Conservation (phyloP, 2,329 filamentous ascomycete species). For the Ploettnerulaceae sp. region DNA sequence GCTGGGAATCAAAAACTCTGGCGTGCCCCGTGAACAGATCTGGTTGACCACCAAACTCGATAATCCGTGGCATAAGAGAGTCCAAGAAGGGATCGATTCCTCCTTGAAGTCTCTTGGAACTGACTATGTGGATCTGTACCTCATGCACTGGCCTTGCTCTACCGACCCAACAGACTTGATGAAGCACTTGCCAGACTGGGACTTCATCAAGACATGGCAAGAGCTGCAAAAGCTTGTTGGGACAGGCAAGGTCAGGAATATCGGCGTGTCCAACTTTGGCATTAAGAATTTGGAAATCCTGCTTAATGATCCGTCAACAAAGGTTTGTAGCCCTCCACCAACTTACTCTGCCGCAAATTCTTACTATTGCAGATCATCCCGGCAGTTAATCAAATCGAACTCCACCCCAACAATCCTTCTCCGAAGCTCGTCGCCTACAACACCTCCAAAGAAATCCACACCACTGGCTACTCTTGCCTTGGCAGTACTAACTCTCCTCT, state of each 20-base stretch:
- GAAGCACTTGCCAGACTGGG: conserved; percentile 72
- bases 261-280: conserved; percentile 82
- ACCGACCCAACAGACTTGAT: conserved; percentile 52
- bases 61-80: conserved; percentile 72
- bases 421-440: conserved; percentile 72
- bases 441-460: conserved; percentile 68
- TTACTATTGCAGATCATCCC: conserved; percentile 42
- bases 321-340: conserved; percentile 39
- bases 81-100: conserved; percentile 54
- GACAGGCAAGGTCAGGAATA: conserved; percentile 70
- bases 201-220: conserved; percentile 74
- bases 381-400: conserved; percentile 77
- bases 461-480: conserved; percentile 69
- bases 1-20: conserved; percentile 60
- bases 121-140: conserved; percentile 64
- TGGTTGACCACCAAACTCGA: conserved; percentile 79
- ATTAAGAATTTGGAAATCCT: conserved; percentile 77
- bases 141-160: conserved; percentile 68
- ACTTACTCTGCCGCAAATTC: background rate
- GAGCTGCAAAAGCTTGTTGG: conserved; percentile 66
- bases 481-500: conserved; percentile 67
- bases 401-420: conserved; percentile 78
- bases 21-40: conserved; percentile 60
- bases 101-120: conserved; percentile 57
- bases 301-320: conserved; percentile 59